Conservation (phyloP, 2,329 filamentous ascomycete genomes). For the Lachnellula cervina region DNA sequence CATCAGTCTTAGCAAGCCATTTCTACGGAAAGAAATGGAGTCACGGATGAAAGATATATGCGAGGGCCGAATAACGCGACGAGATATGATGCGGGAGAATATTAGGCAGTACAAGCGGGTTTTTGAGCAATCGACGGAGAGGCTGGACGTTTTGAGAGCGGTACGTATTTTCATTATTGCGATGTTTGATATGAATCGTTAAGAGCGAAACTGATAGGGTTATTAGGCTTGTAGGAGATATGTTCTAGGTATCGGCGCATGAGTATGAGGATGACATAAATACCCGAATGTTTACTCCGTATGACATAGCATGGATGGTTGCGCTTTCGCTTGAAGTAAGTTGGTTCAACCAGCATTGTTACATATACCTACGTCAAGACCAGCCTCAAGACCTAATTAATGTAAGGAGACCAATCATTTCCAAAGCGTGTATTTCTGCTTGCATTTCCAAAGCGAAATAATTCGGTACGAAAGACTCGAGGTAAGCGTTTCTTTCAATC, state of each 20-base stretch:
- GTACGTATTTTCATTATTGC: slow-evolving; percentile 40
- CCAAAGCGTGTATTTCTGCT: too few relatives aligned
- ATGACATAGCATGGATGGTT: background rate
- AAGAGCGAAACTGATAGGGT: background rate
- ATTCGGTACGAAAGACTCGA: background rate
- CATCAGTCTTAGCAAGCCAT: slow-evolving; percentile 89
- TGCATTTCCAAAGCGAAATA: background rate
- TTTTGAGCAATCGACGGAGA: slow-evolving; percentile 74
- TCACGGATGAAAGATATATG: slow-evolving; percentile 95
- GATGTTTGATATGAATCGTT: background rate
- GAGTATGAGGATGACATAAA: slow-evolving; percentile 2
- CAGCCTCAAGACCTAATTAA: background rate
- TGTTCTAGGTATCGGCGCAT: slow-evolving; percentile 23
- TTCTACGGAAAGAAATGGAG: slow-evolving; percentile 97
- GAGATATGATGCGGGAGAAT: slow-evolving; percentile 74
- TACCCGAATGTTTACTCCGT: slow-evolving; percentile 2
- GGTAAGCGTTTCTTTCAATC: too few relatives aligned
- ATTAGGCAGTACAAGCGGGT: slow-evolving; percentile 82
- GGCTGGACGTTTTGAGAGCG: slow-evolving; percentile 61
- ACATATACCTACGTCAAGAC: too few relatives aligned
- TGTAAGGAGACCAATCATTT: background rate
- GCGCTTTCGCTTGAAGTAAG: background rate
- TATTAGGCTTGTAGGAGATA: slow-evolving; percentile 29
- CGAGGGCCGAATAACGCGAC: slow-evolving; percentile 71
- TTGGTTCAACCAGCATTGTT: background rate